Conservation (phyloP, 495 filamentous ascomycete species). For the Daldinia loculata region DNA sequence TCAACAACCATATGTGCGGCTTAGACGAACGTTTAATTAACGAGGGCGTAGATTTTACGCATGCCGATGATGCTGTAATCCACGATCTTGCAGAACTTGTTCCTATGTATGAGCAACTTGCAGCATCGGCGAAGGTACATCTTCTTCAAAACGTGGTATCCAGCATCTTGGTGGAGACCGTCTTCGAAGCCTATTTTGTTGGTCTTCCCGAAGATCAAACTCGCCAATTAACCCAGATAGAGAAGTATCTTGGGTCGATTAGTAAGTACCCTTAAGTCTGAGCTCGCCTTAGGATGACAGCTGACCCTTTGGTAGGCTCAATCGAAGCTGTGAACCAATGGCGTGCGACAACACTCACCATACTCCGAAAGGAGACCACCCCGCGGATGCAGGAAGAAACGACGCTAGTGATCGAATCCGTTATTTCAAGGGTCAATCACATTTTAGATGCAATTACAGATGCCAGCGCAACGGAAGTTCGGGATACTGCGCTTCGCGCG, state of each 20-base stretch:
- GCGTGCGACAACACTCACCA: slow-evolving; percentile 61
- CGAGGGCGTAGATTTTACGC: slow-evolving; percentile 48
- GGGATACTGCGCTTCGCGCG: slow-evolving; percentile 56
- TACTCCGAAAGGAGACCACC: slow-evolving; percentile 57
- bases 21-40: slow-evolving; percentile 25
- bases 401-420: slow-evolving; percentile 43
- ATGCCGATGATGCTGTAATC: slow-evolving; percentile 47
- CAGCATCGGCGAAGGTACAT: slow-evolving; percentile 58
- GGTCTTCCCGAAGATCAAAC: slow-evolving; percentile 57
- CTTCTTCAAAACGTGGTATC: slow-evolving; percentile 63
- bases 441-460: slow-evolving; percentile 55
- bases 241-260: slow-evolving; percentile 55
- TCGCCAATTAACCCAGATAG: slow-evolving; percentile 52
- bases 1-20: slow-evolving; percentile 3
- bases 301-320: slow-evolving; percentile 49
- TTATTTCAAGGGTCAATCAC: slow-evolving; percentile 51
- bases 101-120: slow-evolving; percentile 60
- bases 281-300: slow-evolving; percentile 13
- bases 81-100: slow-evolving; percentile 55
- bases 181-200: slow-evolving; percentile 64
- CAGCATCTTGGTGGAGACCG: slow-evolving; percentile 57
- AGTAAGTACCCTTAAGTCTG: slow-evolving; percentile 48
- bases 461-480: slow-evolving; percentile 49
- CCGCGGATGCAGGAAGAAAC: slow-evolving; percentile 56
- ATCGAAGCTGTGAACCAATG: slow-evolving; percentile 62